Evolutionary conservation across 2,329 filamentous ascomycete species (phyloP).

Genomic region (Escovopsis sp.): DNA sequence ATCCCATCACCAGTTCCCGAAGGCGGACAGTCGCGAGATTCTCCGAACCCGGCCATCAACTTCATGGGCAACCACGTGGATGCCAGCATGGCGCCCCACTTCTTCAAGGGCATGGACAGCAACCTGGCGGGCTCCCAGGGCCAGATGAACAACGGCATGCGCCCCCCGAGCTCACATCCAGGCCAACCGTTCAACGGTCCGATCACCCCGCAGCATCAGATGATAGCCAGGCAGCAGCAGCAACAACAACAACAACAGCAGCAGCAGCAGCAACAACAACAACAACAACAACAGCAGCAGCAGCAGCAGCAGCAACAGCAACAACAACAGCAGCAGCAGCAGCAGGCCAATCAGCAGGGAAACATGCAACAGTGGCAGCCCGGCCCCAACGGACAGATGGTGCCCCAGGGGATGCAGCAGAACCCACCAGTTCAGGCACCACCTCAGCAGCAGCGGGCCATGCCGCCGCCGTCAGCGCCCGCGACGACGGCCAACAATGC

Average conservation of each 20-base stretch:
- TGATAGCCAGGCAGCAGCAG: constrained; percentile 35
- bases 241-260: constrained; percentile 14
- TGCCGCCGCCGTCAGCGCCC: constrained; percentile 52
- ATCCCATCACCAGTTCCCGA: constrained; percentile 60
- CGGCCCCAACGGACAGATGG: constrained; percentile 26
- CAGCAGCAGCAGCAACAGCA: constrained; percentile 12
- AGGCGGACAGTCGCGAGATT: constrained; percentile 48
- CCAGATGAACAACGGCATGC: constrained; percentile 49
- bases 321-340: constrained; percentile 20
- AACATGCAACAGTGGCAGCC: constrained; percentile 25
- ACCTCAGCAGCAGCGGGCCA: constrained; percentile 57
- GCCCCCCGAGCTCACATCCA: constrained; percentile 54
- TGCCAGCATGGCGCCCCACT: constrained; percentile 42
- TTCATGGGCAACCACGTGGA: constrained; percentile 51
- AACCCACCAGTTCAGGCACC: constrained; percentile 43
- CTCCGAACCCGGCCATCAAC: constrained; percentile 45
- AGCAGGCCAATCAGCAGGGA: constrained; percentile 13
- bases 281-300: constrained; percentile 13
- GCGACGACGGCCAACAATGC: constrained; percentile 29
- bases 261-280: constrained; percentile 12
- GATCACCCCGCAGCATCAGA: constrained; percentile 45
- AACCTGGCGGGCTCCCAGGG: constrained; percentile 34
- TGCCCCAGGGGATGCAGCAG: constrained; percentile 24
- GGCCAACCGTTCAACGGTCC: constrained; percentile 39
- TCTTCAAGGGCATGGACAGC: constrained; percentile 42